Percentiles rank a stretch among this genome's conserved stretches.
These are phyloP conservation scores for Candida methanosorbosa DNA, from an alignment of 805 yeast species.

Conservation along the genomic window DNA sequence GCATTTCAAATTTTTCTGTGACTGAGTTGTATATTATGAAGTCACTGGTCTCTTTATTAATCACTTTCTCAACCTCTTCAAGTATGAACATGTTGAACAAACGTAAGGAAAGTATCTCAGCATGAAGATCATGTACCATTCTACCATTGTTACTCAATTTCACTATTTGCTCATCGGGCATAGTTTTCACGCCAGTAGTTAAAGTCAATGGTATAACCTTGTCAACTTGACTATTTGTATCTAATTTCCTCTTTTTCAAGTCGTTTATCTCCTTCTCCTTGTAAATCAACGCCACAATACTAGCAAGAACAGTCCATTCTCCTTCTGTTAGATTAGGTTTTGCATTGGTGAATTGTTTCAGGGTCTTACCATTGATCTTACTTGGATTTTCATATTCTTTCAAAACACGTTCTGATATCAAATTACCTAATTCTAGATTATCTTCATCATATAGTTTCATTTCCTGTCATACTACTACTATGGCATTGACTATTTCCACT, in stretches of 20 bases:
- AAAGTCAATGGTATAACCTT: conserved; percentile 32
- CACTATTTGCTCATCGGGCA: conserved; percentile 43
- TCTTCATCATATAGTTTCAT: too few relatives aligned
- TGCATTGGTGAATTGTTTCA: conserved; percentile 10
- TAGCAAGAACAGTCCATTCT: conserved; percentile 85
- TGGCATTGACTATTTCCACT: too few relatives aligned
- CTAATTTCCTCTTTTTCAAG: conserved; percentile 4
- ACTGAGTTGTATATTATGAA: conserved; percentile 9
- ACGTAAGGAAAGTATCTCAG: conserved; percentile 71
- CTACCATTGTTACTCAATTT: conserved; percentile 37
- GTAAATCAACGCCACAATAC: conserved; percentile 41
- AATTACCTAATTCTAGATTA: conserved; percentile 12
- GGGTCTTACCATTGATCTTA: conserved; percentile 3
- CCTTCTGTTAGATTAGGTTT: conserved; percentile 62
- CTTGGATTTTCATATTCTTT: conserved; percentile 9
- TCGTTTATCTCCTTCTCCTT: conserved; percentile 1
- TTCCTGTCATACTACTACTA: too few relatives aligned
- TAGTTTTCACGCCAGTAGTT: conserved; percentile 78
- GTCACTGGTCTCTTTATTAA: conserved; percentile 2
- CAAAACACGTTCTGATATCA: conserved; percentile 8
- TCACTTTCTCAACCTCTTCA: conserved; percentile 28
- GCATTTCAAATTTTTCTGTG: conserved; percentile 23
- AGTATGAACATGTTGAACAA: conserved; percentile 57
- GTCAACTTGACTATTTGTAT: not conserved
- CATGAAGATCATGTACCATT: conserved; percentile 82